Evolutionary conservation across 2,329 filamentous ascomycete genomes (phyloP), one percentile per base, ranked within the genome.

Genomic region (Nemania sp.): DNA sequence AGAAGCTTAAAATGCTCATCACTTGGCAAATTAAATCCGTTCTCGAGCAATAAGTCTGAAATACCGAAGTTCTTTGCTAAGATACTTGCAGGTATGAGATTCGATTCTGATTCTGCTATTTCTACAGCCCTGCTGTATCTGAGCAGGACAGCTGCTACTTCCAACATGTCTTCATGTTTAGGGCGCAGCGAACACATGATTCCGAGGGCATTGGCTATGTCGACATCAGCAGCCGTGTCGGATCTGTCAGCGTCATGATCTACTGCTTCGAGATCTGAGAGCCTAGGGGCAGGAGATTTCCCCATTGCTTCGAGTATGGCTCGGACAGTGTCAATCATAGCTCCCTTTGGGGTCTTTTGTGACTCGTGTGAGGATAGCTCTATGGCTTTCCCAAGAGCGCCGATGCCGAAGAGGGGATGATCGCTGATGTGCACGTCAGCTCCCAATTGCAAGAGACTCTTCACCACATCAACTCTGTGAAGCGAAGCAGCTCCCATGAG

Each of bases 401-500:
- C 2, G 2, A 11, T 5, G 17, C 42, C 10, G 0, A 6, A 1
- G 15, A 15, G 3, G 5, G 1, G 5, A 2, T 2, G 1, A 7
- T 53, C 18, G 1, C 1, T 5, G 43, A n/a, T 11, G 37, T 20
- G 45, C 5, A 55, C 40, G 43, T 58, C 21, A n/a, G 58, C 61
- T 13, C 61, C 61, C 18, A 40, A 54, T 21, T 39, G 32, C 21
- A 63, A 45, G 7, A 63, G 61, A 2, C 21, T 18, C 39, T 54
- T 47, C 13, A 63, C 58, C 5, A 58, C 34, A 5, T 54, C 61
- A 35, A 20, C 13, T 58, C 61, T 58, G 42, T 55, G 54, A 18
- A 54, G 55, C 5, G 15, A 35, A 34, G 61, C 54, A 43, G 61
- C 61, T 29, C 40, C 50, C n/a, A 34, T 25, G 18, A 63, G 50